Evolutionary conservation across 1,139 yeast species (phyloP), one percentile per base, ranked within the genome.

Genomic region (Sugiyamaella grinbergsii): DNA sequence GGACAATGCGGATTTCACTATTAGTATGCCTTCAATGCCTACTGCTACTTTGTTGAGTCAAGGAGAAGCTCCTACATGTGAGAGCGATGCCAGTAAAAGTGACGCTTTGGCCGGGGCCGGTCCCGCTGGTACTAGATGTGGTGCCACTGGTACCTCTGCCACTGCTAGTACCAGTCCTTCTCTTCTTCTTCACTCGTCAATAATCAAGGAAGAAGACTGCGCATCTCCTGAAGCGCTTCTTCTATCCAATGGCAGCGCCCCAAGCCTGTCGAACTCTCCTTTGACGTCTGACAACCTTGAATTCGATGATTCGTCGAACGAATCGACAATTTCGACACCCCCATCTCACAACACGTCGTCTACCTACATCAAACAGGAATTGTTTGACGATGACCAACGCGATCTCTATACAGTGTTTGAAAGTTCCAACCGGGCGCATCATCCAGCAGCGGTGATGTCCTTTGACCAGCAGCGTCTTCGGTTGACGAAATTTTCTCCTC

Each of bases 361-460:
- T 28, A 28, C 39, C 2, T 22, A 42, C 16, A 42, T 32, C 32
- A 23, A 32, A 42, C 32, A 15, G 24, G 40, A 41, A 20, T 18
- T 39, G 23, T 38, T 24, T 39, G 49, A 32, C 22, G 31, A 50
- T 29, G 56, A 58, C 24, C 55, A 58, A 7, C 24, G 22, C 15
- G 41, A 31, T 16, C 22, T 31, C 16, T 43, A 38, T 28, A 47
- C 41, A 28, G 47, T 31, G 15, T 28, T 49, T 32, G 54, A 51
- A 37, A 36, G 37, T 34, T 34, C 37, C 41, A 36, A 52, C 58
- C 65, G 57, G 68, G 60, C 73, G 75, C 75, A 71, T 69, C 75
- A 71, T 70, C 71, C 75, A 63, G 75, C 75, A 70, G 75, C 57
- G 71, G 62, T 71, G 75, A 59, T 70, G 72, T 57, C 31, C 31